phyloP scores from a whole-genome alignment of 176 grass and related monocot genomes.

The Poa annua region DNA sequence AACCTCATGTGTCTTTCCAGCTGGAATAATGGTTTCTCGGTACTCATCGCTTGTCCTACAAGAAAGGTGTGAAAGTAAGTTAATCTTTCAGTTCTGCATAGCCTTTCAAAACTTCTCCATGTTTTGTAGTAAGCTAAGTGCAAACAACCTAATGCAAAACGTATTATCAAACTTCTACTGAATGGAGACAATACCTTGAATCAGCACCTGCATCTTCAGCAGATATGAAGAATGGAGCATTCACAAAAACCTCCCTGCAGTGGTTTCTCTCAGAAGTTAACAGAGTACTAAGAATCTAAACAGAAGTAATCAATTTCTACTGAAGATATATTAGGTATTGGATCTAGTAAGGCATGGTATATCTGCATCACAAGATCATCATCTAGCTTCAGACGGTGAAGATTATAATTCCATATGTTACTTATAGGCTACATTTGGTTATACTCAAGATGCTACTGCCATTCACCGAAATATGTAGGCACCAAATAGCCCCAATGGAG shows the following conservation, averaged over 20 bases:
- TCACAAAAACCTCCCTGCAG: constrained; percentile 88
- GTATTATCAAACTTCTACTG: constrained; percentile 1
- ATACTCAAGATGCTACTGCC: neutral
- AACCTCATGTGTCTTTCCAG: constrained; percentile 98
- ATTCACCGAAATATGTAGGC: neutral
- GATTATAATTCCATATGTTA: neutral
- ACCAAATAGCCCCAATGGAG: constrained; percentile 10
- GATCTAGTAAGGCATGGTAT: neutral
- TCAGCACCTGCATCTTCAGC: constrained; percentile 91
- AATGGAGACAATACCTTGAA: constrained; percentile 55
- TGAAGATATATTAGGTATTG: constrained; percentile 12
- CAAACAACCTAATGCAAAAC: constrained; percentile 13
- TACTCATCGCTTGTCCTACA: constrained; percentile 78
- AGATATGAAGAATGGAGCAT: constrained; percentile 96
- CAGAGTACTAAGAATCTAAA: constrained; percentile 17
- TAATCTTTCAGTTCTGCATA: constrained; percentile 30
- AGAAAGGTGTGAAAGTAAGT: constrained; percentile 29
- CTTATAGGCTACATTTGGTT: neutral
- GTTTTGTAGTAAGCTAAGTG: neutral
- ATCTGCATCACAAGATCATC: neutral
- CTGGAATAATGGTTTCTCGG: constrained; percentile 81
- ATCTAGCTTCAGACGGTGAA: constrained; percentile 4
- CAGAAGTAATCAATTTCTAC: neutral
- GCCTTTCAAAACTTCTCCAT: neutral
- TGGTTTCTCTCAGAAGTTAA: constrained; percentile 25